Evolutionary conservation across 768 basidiomycete genomes (phyloP), one percentile per base, ranked within the genome.

Genomic region (Hortiboletus flavorubellus): DNA sequence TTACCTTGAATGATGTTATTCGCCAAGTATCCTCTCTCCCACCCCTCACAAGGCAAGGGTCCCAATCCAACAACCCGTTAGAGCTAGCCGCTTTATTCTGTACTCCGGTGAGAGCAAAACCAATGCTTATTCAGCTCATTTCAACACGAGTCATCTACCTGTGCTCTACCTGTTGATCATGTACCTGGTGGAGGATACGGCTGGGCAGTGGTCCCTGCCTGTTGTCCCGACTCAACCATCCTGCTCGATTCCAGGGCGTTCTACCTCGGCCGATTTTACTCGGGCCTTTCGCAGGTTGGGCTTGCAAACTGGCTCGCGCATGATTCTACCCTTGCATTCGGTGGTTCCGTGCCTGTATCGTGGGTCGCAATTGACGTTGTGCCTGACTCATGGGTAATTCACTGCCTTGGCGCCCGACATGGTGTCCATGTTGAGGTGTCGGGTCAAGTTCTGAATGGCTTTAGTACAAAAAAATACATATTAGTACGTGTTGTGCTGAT

Each of bases 121-220:
- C 26, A 38, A 23, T 30, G 21, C 37, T 29, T 11, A 38, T 35
- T 10, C 42, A 41, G 39, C 47, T 30, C 40, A 14, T n/a, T 42
- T 10, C 51, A 54, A 11, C 49, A 21, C 31, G 33, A 52, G 2
- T 43, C 37, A 46, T 21, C 50, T 33, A 1, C 29, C 8, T 21
- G 44, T 55, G n/a, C 41, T 23, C 35, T 16, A 16, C 56, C 46
- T 9, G 33, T 51, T 11, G 54, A 56, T 5, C 46, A 64, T 7
- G 49, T 64, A 11, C 70, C 69, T 8, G 70, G 72, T 23, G 67
- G 70, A 5, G 68, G 67, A n/a, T 70, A 71, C 34, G 70, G 21
- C 21, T 21, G 21, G 21, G 21, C 21, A 21, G 21, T 21, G 1
- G 21, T 21, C 21, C 64, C 64, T 14, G 64, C 60, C 2, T 74